Conservation (phyloP, 2,329 filamentous ascomycete genomes). For the Mycocentrospora acerina region DNA sequence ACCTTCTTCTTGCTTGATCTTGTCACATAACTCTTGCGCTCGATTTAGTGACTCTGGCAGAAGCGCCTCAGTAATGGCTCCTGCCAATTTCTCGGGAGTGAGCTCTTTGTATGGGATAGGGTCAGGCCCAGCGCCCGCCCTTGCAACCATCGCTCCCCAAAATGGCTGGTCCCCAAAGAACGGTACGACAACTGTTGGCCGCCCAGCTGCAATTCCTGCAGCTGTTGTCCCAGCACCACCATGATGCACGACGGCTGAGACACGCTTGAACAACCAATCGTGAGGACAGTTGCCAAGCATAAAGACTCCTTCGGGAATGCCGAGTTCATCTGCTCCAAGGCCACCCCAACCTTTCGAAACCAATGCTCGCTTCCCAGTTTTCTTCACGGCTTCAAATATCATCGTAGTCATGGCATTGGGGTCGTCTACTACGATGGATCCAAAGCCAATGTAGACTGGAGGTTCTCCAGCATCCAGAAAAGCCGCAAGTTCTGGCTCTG, state of each 20-base stretch:
- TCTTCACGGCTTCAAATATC: conserved; percentile 47
- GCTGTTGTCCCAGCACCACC: conserved; percentile 87
- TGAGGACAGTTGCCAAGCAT: conserved; percentile 86
- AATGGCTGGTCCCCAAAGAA: conserved; percentile 61
- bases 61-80: conserved; percentile 41
- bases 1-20: conserved; percentile 42
- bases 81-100: conserved; percentile 42
- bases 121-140: conserved; percentile 44
- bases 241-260: conserved; percentile 82
- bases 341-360: conserved; percentile 90
- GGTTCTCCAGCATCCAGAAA: conserved; percentile 44
- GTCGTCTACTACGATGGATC: conserved; percentile 46
- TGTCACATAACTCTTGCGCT: conserved; percentile 40
- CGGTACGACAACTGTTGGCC: conserved; percentile 79
- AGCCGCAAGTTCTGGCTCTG: conserved; percentile 40
- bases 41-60: conserved; percentile 39
- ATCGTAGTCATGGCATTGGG: conserved; percentile 45
- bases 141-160: conserved; percentile 46
- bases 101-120: conserved; percentile 44
- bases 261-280: conserved; percentile 83
- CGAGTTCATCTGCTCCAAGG: conserved; percentile 66
- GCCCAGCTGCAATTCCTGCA: conserved; percentile 77
- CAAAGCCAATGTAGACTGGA: conserved; percentile 47
- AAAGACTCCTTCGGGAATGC: conserved; percentile 72
- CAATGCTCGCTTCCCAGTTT: conserved; percentile 71